phyloP scores from a whole-genome alignment of 1,284 basidiomycete species.

The Leccinum pallidistipes region DNA sequence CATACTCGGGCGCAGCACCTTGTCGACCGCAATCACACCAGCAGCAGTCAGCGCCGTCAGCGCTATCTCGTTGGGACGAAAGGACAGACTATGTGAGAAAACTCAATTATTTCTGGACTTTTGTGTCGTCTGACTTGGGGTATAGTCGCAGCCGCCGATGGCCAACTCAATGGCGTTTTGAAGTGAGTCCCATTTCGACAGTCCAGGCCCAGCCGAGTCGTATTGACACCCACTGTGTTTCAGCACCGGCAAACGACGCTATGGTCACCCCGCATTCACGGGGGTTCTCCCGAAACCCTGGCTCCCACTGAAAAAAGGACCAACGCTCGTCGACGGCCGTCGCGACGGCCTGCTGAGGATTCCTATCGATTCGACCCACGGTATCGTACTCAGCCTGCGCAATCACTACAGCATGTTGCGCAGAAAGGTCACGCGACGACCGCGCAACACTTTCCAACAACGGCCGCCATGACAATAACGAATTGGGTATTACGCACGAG shows the following conservation, averaged over 20 bases:
- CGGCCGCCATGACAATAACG: constrained; percentile 11
- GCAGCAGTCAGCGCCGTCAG: no score
- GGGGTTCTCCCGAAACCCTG: constrained; percentile 88
- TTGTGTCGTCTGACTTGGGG: constrained; percentile 8
- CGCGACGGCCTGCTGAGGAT: constrained; percentile 34
- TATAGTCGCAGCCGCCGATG: constrained; percentile 90
- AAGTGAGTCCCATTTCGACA: constrained; percentile 55
- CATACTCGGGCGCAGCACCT: no score
- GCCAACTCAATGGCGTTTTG: constrained; percentile 83
- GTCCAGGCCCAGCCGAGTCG: neutral
- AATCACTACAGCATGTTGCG: constrained; percentile 60
- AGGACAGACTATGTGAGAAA: constrained; percentile 81
- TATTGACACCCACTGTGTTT: neutral
- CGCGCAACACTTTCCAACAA: constrained; percentile 15
- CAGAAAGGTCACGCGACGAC: constrained; percentile 30
- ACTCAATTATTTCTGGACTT: neutral
- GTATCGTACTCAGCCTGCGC: constrained; percentile 73
- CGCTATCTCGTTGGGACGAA: constrained; percentile 48
- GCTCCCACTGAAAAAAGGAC: constrained; percentile 83
- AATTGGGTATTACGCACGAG: constrained; percentile 5
- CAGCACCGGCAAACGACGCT: constrained; percentile 83
- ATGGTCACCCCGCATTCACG: constrained; percentile 88
- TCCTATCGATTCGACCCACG: constrained; percentile 48
- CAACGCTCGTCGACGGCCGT: constrained; percentile 62
- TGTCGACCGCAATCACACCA: no score